These are phyloP conservation scores for Russula foetens DNA, from an alignment of 768 basidiomycete species.

Conservation along the genomic window DNA sequence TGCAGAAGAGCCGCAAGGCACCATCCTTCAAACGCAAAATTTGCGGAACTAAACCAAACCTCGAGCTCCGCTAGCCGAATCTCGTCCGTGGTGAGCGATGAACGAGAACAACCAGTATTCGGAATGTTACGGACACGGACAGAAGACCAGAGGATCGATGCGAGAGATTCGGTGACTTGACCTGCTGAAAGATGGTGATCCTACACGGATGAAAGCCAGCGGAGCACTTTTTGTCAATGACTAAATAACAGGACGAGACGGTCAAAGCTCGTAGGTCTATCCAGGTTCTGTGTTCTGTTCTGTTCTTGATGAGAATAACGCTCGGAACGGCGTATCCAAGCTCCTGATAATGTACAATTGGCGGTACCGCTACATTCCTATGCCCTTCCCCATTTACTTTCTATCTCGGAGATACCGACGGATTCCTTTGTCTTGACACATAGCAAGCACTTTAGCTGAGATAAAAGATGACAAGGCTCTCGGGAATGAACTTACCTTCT, in stretches of 20 bases:
- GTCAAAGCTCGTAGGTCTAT: not conserved
- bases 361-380: constrained; percentile 19
- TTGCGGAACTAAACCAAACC: not conserved
- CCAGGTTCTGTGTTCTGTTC: not conserved
- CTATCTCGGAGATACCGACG: constrained; percentile 62
- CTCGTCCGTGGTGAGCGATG: not conserved
- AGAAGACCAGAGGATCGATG: not conserved
- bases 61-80: not conserved
- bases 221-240: not conserved
- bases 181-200: not conserved
- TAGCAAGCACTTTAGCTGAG: not conserved
- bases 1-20: no score
- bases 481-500: constrained; percentile 50
- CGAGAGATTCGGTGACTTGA: not conserved
- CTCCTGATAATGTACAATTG: constrained; percentile 2
- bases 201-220: not conserved
- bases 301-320: not conserved
- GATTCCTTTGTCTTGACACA: constrained; percentile 45
- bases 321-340: not conserved
- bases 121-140: no score
- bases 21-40: no score
- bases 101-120: no score
- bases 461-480: not conserved
- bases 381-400: constrained; percentile 61
- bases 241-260: not conserved